Base-by-base conservation (phyloP, 2,329 filamentous ascomycete genomes). In the Sporothrix euskadiensis region DNA sequence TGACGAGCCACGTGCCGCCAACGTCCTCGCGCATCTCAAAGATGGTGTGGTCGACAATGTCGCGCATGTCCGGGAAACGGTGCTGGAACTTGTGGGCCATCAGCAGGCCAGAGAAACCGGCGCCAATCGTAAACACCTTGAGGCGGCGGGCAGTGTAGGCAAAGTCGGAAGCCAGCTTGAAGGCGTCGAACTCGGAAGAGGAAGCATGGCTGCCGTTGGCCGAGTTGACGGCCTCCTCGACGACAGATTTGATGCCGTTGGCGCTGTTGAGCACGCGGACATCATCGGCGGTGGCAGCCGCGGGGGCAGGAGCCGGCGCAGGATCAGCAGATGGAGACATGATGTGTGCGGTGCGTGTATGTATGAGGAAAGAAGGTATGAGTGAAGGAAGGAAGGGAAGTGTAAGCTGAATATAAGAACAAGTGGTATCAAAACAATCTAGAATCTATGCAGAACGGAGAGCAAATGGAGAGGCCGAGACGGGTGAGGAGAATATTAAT, bases 71-170 rank as follows among this genome's bases (percentile, higher is more conserved):
- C 0, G 79, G 79, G 59, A 80, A 80, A 6, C 79, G 76, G 69
- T 81, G 80, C 63, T 81, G 80, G 47, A 81, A 79, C 71, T 81
- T 81, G 74, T 81, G 79, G 8, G 80, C 80, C 78, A 81, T 80
- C n/a, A 81, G 73, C 26, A 81, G 71, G 26, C 80, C 80, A 4
- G 79, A 80, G 73, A 81, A 80, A 2, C 80, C 80, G 1, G 80
- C 80, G 8, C 80, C 80, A 26, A 81, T 79, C 9, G 80, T 81
- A 19, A 81, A 75, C 8, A 81, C 80, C 71, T 79, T 80, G 72
- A 81, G 71, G 8, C 61, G 59, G 59, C 61, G 59, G 16, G 69
- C 26, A 19, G 69, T 71, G 57, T 63, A 71, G 16, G 69, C 69
- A 47, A 49, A 63, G 39, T 71, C 54, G 22, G 69, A 32, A 9